A percentile compares a stretch with the other conserved stretches of the same genome.
phyloP scores from a whole-genome alignment of 768 basidiomycete genomes.

The Leccinum subgranulosum region DNA sequence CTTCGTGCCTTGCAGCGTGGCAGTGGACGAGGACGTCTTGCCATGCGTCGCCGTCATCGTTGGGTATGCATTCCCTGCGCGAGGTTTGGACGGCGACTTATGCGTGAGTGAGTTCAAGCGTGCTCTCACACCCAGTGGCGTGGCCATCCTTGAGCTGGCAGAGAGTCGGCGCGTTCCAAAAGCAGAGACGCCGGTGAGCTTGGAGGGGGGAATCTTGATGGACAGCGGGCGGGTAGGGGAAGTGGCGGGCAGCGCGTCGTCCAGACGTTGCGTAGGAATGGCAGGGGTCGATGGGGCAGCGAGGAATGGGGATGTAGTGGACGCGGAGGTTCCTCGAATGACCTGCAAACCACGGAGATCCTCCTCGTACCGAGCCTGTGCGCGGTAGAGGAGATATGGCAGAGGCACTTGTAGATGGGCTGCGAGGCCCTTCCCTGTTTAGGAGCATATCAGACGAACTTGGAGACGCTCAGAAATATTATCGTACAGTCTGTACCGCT shows the following conservation, averaged over 20 bases:
- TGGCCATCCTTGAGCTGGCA: slow-evolving; percentile 43
- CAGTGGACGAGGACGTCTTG: slow-evolving; percentile 62
- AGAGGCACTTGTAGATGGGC: slow-evolving; percentile 76
- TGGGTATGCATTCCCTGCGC: slow-evolving; percentile 7
- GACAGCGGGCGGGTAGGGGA: slow-evolving; percentile 15
- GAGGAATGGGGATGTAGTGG: slow-evolving; percentile 28
- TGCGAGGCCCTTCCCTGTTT: slow-evolving; percentile 78
- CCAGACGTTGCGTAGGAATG: slow-evolving; percentile 10
- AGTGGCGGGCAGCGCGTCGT: slow-evolving; percentile 13
- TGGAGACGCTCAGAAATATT: background rate
- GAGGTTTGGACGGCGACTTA: slow-evolving; percentile 41
- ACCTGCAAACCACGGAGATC: slow-evolving; percentile 78
- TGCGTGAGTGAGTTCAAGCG: slow-evolving; percentile 66
- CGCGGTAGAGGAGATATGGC: slow-evolving; percentile 81
- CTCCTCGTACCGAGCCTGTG: slow-evolving; percentile 81
- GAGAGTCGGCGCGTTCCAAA: slow-evolving; percentile 26
- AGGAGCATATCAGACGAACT: background rate
- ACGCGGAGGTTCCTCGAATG: slow-evolving; percentile 55
- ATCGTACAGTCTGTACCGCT: slow-evolving; percentile 76
- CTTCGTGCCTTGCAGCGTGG: slow-evolving; percentile 59
- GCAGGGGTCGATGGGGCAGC: slow-evolving; percentile 12
- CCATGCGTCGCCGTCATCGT: slow-evolving; percentile 15
- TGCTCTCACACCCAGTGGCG: slow-evolving; percentile 66
- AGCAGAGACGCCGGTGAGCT: slow-evolving; percentile 3
- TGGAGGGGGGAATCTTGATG: slow-evolving; percentile 24